phyloP scores from a whole-genome alignment of 2,329 filamentous ascomycete species.

The Cytospora mali region DNA sequence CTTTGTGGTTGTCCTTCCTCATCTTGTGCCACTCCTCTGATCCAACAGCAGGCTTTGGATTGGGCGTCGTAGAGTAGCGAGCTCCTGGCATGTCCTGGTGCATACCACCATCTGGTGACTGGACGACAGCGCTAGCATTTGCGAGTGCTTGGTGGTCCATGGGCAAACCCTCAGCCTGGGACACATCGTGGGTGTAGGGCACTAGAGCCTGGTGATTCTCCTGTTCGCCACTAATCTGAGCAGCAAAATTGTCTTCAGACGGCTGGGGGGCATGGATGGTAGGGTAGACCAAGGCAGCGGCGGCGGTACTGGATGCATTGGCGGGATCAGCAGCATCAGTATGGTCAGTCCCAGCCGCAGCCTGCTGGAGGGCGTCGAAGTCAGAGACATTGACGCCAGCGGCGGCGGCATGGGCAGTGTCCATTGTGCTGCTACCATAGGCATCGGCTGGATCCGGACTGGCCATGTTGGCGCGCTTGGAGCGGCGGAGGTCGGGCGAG shows the following conservation, averaged over 20 bases:
- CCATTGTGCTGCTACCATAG: conserved; percentile 19
- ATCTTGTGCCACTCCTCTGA: conserved; percentile 98
- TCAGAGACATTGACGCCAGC: conserved; percentile 54
- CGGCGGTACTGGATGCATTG: conserved; percentile 61
- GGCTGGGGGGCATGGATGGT: conserved; percentile 60
- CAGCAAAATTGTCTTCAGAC: conserved; percentile 62
- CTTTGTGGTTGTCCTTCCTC: conserved; percentile 97
- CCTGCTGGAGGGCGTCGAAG: conserved; percentile 60
- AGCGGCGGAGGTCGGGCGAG: conserved; percentile 26
- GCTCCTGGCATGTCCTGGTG: conserved; percentile 37
- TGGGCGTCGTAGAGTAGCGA: conserved; percentile 45
- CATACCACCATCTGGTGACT: conserved; percentile 27
- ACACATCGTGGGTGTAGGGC: conserved; percentile 39
- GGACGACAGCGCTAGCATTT: conserved; percentile 13
- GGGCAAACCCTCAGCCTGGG: conserved; percentile 41
- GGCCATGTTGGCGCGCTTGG: conserved; percentile 24
- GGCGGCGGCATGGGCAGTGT: conserved; percentile 50
- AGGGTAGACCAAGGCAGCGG: conserved; percentile 63
- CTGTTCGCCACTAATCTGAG: conserved; percentile 47
- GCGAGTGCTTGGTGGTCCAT: conserved; percentile 29
- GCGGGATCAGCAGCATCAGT: conserved; percentile 52
- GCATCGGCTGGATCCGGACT: conserved; percentile 26
- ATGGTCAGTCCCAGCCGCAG: conserved; percentile 46
- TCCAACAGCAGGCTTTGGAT: conserved; percentile 83
- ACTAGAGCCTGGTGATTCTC: conserved; percentile 41